A percentile compares a stretch with the other conserved stretches of the same genome.
Conservation (phyloP, 2,329 filamentous ascomycete species). For the Ophiostoma himal-ulmi region DNA sequence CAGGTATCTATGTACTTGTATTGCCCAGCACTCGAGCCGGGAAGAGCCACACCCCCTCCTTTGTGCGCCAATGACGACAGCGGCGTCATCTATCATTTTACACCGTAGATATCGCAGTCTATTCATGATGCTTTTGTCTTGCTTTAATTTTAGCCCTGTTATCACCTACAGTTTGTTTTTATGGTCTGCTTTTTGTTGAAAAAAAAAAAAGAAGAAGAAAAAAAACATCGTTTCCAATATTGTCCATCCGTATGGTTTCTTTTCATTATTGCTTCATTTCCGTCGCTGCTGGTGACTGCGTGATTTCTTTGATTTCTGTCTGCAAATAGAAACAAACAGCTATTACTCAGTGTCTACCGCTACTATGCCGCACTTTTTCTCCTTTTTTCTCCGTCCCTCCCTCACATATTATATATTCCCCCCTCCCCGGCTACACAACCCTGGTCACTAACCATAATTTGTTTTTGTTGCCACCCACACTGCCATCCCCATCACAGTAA, state of each 20-base stretch:
- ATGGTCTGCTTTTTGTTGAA: too few relatives aligned
- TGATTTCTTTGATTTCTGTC: not conserved
- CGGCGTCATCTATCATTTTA: not conserved
- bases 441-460: constrained; percentile 3
- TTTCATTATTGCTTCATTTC: not conserved
- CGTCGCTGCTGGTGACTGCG: not conserved
- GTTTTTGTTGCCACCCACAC: constrained; percentile 6
- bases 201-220: too few relatives aligned
- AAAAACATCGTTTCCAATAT: too few relatives aligned
- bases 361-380: constrained; percentile 7
- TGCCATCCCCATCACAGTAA: constrained; percentile 3
- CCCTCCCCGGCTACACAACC: constrained; percentile 5
- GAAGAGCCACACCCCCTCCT: not conserved
- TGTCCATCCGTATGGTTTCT: not conserved
- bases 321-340: too few relatives aligned
- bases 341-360: too few relatives aligned
- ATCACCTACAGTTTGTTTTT: too few relatives aligned
- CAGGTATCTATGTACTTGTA: not conserved
- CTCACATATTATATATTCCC: not conserved
- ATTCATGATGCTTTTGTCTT: not conserved
- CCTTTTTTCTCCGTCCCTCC: not conserved
- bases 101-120: not conserved
- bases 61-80: constrained; percentile 11
- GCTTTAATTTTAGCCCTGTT: not conserved
- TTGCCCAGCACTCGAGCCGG: constrained; percentile 2